Evolutionary conservation across 495 filamentous ascomycete genomes (phyloP).

Genomic region (Umbilicaria muhlenbergii): DNA sequence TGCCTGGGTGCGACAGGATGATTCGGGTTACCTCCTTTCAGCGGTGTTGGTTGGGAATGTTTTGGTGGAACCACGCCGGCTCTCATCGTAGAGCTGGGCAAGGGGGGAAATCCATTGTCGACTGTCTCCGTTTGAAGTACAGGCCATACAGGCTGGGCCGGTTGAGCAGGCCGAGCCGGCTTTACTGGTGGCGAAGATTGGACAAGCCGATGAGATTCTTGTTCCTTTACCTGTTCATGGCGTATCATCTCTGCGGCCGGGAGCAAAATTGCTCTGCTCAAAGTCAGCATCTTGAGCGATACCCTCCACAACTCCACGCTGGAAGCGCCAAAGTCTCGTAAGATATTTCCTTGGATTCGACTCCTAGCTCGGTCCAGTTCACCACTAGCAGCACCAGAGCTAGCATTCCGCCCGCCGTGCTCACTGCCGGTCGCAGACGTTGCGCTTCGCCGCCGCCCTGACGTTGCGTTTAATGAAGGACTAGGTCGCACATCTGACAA

Average conservation of each 20-base stretch:
- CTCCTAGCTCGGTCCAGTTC: slow-evolving; percentile 16
- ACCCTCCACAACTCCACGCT: slow-evolving; percentile 20
- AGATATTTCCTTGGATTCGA: slow-evolving; percentile 9
- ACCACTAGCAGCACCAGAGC: slow-evolving; percentile 11
- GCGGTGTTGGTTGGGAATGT: background rate
- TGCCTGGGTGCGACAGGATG: slow-evolving; percentile 6
- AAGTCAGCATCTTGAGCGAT: slow-evolving; percentile 19
- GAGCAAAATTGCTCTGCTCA: slow-evolving; percentile 18
- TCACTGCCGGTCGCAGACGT: slow-evolving; percentile 9
- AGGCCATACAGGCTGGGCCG: slow-evolving; percentile 3
- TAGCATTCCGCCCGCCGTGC: slow-evolving; percentile 11
- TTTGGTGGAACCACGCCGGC: background rate
- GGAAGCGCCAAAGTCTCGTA: slow-evolving; percentile 11
- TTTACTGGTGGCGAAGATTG: background rate
- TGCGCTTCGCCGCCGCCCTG: slow-evolving; percentile 4
- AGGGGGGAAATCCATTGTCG: background rate
- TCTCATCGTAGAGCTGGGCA: background rate
- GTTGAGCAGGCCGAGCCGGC: slow-evolving; percentile 10
- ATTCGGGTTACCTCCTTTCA: background rate
- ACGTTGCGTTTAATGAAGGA: background rate
- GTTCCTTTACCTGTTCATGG: background rate
- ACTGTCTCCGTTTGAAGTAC: background rate
- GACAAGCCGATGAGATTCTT: background rate
- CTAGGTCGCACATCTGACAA: background rate
- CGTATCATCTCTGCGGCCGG: slow-evolving; percentile 11